Percentiles rank a stretch among this genome's conserved stretches.
phyloP scores from a whole-genome alignment of 2,329 filamentous ascomycete genomes.

The Colletotrichum tropicicola region DNA sequence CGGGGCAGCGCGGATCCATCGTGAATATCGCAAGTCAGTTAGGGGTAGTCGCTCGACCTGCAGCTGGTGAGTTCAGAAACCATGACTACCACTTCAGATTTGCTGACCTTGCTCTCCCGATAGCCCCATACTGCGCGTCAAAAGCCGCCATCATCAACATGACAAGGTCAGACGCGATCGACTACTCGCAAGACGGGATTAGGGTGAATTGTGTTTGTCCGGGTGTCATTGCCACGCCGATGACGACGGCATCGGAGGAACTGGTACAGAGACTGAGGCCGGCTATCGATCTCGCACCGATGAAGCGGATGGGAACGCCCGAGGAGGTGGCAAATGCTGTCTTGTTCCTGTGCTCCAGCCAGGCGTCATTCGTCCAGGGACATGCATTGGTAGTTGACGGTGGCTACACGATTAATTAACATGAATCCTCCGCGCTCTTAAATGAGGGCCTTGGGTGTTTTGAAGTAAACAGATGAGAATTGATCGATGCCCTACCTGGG shows the following conservation, averaged over 20 bases:
- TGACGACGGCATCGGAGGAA: constrained; percentile 52
- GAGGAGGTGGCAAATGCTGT: constrained; percentile 59
- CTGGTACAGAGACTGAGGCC: constrained; percentile 47
- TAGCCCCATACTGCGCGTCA: constrained; percentile 64
- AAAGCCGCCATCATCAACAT: constrained; percentile 68
- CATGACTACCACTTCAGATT: too few species aligned
- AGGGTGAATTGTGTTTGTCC: constrained; percentile 69
- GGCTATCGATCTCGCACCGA: constrained; percentile 55
- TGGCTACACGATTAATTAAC: constrained; percentile 59
- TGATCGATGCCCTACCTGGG: too few species aligned
- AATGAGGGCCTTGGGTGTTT: too few species aligned
- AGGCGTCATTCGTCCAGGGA: constrained; percentile 61
- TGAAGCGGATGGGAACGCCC: constrained; percentile 59
- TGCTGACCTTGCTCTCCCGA: neutral
- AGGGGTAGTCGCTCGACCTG: constrained; percentile 56
- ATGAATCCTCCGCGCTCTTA: too few species aligned
- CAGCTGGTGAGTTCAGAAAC: constrained; percentile 46
- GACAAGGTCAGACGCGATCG: constrained; percentile 64
- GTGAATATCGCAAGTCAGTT: constrained; percentile 64
- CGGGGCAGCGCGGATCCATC: constrained; percentile 53
- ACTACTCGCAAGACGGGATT: constrained; percentile 56
- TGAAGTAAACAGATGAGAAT: too few species aligned
- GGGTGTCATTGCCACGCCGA: constrained; percentile 65
- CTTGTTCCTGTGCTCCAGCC: constrained; percentile 57
- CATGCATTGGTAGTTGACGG: constrained; percentile 62